A percentile compares a stretch with the other conserved stretches of the same genome.
Conservation (phyloP, 2,329 filamentous ascomycete genomes). For the Rhinocladiella similis region DNA sequence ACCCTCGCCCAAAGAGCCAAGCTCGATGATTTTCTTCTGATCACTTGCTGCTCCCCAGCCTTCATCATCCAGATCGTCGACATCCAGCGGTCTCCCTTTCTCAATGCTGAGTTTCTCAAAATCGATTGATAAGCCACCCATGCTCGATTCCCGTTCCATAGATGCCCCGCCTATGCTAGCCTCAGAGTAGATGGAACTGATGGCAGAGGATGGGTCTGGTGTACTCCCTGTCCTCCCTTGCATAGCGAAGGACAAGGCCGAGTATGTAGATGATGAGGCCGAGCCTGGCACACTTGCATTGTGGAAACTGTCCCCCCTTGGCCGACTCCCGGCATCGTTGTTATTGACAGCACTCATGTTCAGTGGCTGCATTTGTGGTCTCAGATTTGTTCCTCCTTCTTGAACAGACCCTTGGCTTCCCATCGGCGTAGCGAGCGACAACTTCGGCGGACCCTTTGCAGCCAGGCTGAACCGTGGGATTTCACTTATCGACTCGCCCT, state of each 20-base stretch:
- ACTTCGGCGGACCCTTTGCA: conserved; percentile 60
- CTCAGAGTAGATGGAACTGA: conserved; percentile 81
- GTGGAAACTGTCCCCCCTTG: conserved; percentile 80
- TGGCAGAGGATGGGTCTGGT: conserved; percentile 84
- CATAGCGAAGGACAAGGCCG: conserved; percentile 78
- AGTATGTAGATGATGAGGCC: conserved; percentile 84
- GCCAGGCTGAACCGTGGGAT: conserved; percentile 38
- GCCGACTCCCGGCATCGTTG: conserved; percentile 77
- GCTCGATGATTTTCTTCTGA: conserved; percentile 81
- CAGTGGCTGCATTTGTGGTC: conserved; percentile 57
- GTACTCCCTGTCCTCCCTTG: conserved; percentile 64
- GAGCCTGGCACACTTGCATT: conserved; percentile 79
- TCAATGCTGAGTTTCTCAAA: conserved; percentile 81
- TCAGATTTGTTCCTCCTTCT: conserved; percentile 57
- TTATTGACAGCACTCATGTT: conserved; percentile 44
- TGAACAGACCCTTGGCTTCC: conserved; percentile 73
- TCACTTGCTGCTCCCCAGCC: conserved; percentile 92
- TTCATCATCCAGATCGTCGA: conserved; percentile 91
- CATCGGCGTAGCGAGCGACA: conserved; percentile 86
- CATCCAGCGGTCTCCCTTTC: conserved; percentile 79
- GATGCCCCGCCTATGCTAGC: conserved; percentile 70
- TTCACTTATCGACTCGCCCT: conserved; percentile 42
- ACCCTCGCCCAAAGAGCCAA: conserved; percentile 89
- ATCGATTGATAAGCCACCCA: conserved; percentile 71
- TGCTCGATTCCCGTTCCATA: conserved; percentile 82